phyloP scores from a whole-genome alignment of 345 rosid species.

The Physaria fendleri region DNA sequence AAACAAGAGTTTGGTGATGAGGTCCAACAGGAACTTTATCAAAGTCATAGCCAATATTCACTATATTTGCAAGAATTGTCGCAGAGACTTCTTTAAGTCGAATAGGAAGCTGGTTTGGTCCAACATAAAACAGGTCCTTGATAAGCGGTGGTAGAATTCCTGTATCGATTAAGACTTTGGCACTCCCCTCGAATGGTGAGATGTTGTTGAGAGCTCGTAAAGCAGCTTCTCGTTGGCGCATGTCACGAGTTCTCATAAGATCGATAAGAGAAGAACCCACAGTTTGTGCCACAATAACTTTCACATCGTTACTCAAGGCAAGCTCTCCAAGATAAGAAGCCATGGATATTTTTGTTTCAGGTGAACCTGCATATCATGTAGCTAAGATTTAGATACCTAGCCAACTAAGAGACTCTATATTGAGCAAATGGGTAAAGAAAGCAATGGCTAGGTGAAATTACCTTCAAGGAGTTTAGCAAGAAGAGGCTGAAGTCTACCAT shows the following conservation, averaged over 20 bases:
- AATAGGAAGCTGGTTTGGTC: constrained; percentile 73
- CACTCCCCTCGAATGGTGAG: constrained; percentile 71
- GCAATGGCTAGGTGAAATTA: constrained; percentile 17
- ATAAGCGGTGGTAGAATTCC: constrained; percentile 94
- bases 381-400: constrained; percentile 1
- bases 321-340: constrained; percentile 85
- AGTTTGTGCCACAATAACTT: constrained; percentile 66
- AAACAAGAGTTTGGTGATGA: constrained; percentile 71
- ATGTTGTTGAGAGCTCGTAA: constrained; percentile 80
- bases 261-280: constrained; percentile 73
- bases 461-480: constrained; percentile 78
- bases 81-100: constrained; percentile 87
- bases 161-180: constrained; percentile 62
- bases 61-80: constrained; percentile 85
- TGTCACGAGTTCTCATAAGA: constrained; percentile 63
- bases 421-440: background rate
- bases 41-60: constrained; percentile 67
- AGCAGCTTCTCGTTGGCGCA: constrained; percentile 72
- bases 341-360: constrained; percentile 77
- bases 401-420: background rate
- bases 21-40: constrained; percentile 61
- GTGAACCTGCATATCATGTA: constrained; percentile 56
- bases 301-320: constrained; percentile 69
- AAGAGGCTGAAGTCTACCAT: constrained; percentile 81
- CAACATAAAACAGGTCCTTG: constrained; percentile 71